These are phyloP conservation scores for Turnera subulata DNA, from an alignment of 345 rosid genomes.

Conservation along the genomic window DNA sequence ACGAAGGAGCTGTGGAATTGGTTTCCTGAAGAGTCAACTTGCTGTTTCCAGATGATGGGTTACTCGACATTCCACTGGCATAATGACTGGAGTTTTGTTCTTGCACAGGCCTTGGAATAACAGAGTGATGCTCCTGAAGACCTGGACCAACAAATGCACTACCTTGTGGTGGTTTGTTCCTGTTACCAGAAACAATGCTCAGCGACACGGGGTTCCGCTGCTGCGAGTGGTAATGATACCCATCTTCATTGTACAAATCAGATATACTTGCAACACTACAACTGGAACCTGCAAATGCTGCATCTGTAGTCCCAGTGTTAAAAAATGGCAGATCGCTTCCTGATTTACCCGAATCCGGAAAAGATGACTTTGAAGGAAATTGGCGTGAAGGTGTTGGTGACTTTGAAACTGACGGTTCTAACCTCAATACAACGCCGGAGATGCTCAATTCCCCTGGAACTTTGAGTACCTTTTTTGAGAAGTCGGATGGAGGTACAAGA, in stretches of 20 bases:
- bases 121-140: conserved; percentile 29
- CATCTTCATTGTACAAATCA: conserved; percentile 38
- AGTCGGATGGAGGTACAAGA: conserved; percentile 95
- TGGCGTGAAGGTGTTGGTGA: conserved; percentile 26
- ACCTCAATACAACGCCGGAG: conserved; percentile 81
- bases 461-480: conserved; percentile 84
- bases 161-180: conserved; percentile 38
- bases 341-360: conserved; percentile 31
- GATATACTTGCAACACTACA: conserved; percentile 30
- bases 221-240: conserved; percentile 35
- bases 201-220: conserved; percentile 21
- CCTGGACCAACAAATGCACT: conserved; percentile 16
- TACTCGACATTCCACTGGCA: conserved; percentile 26
- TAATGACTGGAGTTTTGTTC: conserved; percentile 28
- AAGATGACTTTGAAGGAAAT: conserved; percentile 26
- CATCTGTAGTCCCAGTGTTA: conserved; percentile 30
- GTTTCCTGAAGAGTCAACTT: conserved; percentile 34
- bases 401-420: conserved; percentile 50
- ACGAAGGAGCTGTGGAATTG: conserved; percentile 33
- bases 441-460: conserved; percentile 92
- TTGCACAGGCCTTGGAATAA: conserved; percentile 26
- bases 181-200: conserved; percentile 18
- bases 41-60: conserved; percentile 27
- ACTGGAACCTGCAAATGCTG: conserved; percentile 27
- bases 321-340: conserved; percentile 27